Percentiles rank a stretch among this genome's conserved stretches.
phyloP scores from a whole-genome alignment of 768 basidiomycete genomes.

The Termitomyces sp. region DNA sequence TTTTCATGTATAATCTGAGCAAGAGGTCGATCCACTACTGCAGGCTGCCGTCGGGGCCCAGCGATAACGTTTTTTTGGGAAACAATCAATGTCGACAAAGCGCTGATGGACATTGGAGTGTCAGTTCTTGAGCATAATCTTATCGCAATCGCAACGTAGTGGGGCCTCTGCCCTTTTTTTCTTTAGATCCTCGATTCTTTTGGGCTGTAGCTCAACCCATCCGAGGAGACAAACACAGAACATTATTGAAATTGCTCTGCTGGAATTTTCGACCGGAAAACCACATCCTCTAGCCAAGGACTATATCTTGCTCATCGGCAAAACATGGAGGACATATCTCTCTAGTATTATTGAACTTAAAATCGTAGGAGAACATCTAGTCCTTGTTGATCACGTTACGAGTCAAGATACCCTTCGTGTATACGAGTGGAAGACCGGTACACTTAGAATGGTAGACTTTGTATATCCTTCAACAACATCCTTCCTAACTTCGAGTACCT shows the following conservation, averaged over 20 bases:
- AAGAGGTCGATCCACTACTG: conserved; percentile 29
- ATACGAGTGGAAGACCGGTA: conserved; percentile 17
- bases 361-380: conserved; percentile 17
- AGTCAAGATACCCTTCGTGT: conserved; percentile 12
- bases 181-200: neutral
- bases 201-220: neutral
- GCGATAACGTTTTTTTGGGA: conserved; percentile 26
- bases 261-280: neutral
- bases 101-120: conserved; percentile 38
- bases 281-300: conserved; percentile 8
- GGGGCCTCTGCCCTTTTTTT: conserved; percentile 18
- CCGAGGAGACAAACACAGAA: neutral
- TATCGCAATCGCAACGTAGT: conserved; percentile 37
- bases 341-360: conserved; percentile 13
- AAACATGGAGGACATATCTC: conserved; percentile 6
- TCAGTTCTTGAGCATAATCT: conserved; percentile 40
- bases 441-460: conserved; percentile 9
- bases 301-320: conserved; percentile 25
- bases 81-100: conserved; percentile 22
- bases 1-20: conserved; percentile 31
- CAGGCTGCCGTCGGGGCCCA: conserved; percentile 26
- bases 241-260: neutral
- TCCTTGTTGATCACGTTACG: conserved; percentile 7
- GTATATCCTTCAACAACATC: neutral
- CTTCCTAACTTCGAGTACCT: neutral